Base-by-base conservation (phyloP, 768 basidiomycete species). In the Pleurotus tuoliensis region DNA sequence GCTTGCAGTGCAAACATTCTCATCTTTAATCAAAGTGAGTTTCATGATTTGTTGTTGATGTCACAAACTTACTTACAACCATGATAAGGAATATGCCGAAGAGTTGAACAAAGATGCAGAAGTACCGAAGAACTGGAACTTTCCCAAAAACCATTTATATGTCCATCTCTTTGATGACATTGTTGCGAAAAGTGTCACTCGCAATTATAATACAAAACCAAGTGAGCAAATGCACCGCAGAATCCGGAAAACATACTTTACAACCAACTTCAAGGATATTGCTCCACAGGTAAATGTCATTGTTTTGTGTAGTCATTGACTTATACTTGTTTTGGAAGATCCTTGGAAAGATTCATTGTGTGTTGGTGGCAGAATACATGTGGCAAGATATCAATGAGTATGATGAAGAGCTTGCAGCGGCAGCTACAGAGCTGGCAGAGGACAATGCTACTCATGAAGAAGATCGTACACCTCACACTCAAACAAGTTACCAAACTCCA, bases 81-180 rank as follows among this genome's bases (percentile, higher is more conserved):
- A 18, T 47, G 34, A 24, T 27, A n/a, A 49, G 48, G 48, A 24
- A 24, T 13, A 47, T 16, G 13, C 20, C 1, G 2, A n/a, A n/a
- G 20, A 20, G 41, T n/a, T 1, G 1, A 20, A n/a, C 20, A 20
- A 43, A 2, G 20, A n/a, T 6, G 41, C 15, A 6, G n/a, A n/a
- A n/a, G 9, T n/a, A 2, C 12, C 11, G 2, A 52, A 70, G 61
- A 58, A 66, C 16, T 73, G 70, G 69, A 55, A 72, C 22, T 75
- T 74, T 41, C 71, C 69, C 0, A 76, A 77, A 57, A 48, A 57
- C 0, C 75, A 77, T 34, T 56, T 62, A 1, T 69, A 72, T 47
- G 54, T 59, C 2, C 74, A 78, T 50, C 46, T 70, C 0, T 65
- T 73, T 24, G 53, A 55, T 2, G 67, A 76, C 40, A 74, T 78